Percentiles rank a stretch among this genome's conserved stretches.
Evolutionary conservation across 139 green algal species (phyloP).

Genomic region (Eudorina sp.): DNA sequence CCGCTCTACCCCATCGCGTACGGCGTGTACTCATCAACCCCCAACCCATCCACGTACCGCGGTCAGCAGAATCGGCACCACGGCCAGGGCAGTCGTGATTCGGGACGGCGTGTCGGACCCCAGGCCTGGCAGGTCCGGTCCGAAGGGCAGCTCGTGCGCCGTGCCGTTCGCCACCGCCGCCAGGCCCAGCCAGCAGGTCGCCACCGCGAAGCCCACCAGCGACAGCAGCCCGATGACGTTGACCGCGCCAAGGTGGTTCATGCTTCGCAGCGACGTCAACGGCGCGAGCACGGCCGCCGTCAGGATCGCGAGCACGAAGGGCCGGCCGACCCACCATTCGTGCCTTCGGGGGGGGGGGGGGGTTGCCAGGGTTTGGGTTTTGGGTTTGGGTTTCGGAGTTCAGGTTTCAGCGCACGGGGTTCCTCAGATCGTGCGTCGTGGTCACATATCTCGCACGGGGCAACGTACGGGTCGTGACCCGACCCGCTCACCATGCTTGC

Average conservation of each 20-base stretch:
- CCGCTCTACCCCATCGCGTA: no score
- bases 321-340: slow-evolving; percentile 13
- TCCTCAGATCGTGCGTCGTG: no score
- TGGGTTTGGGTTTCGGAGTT: no score
- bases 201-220: slow-evolving; percentile 40
- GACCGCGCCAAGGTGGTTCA: slow-evolving; percentile 46
- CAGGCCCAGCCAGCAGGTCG: slow-evolving; percentile 40
- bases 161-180: slow-evolving; percentile 26
- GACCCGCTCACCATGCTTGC: no score
- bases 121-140: slow-evolving; percentile 40
- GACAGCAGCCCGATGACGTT: slow-evolving; percentile 53
- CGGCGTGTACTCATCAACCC: no score
- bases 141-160: background rate
- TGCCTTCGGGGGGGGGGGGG: background rate
- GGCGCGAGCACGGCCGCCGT: slow-evolving; percentile 10
- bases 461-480: no score
- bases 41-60: slow-evolving; percentile 21
- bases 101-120: slow-evolving; percentile 24
- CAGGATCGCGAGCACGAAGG: background rate
- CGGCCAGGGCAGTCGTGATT: slow-evolving; percentile 42
- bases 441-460: no score
- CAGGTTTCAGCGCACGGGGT: no score
- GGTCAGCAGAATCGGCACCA: slow-evolving; percentile 55
- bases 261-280: slow-evolving; percentile 10
- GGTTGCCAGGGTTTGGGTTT: no score